A percentile compares a stretch with the other conserved stretches of the same genome.
Conservation (phyloP, 2,329 filamentous ascomycete species). For the Sporothrix euskadiensis region DNA sequence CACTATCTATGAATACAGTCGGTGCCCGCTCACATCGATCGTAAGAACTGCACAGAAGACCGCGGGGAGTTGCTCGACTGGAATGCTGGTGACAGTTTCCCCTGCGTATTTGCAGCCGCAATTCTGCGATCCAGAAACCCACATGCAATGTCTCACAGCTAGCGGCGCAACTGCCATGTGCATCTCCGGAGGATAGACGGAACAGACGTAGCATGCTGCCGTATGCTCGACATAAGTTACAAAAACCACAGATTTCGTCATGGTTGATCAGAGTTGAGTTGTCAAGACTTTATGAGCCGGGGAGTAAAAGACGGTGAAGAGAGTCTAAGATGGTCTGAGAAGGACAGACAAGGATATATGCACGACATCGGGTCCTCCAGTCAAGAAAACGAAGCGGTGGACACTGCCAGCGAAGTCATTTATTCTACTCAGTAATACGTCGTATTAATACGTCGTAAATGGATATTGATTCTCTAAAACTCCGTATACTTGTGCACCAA, state of each 20-base stretch:
- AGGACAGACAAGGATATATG: neutral
- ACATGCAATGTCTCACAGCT: constrained; percentile 22
- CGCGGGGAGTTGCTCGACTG: neutral
- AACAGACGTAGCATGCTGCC: neutral
- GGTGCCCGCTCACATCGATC: neutral
- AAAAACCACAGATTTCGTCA: neutral
- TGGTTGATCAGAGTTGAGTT: neutral
- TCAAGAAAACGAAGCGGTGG: neutral
- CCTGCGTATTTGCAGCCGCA: neutral
- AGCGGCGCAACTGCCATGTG: constrained; percentile 11
- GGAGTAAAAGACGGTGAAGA: constrained; percentile 5
- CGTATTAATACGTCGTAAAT: neutral
- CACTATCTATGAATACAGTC: neutral
- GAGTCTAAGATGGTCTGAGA: neutral
- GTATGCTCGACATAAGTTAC: neutral
- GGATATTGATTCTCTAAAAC: neutral
- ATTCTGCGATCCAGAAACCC: neutral
- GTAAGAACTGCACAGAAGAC: neutral
- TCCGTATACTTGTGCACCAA: neutral
- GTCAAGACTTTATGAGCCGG: neutral
- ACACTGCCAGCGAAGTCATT: neutral
- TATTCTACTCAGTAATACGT: too few species aligned
- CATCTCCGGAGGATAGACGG: neutral
- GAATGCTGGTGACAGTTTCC: neutral
- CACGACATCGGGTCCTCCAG: neutral